Evolutionary conservation across 2,329 filamentous ascomycete genomes (phyloP).

Genomic region (Beauveria sp.): DNA sequence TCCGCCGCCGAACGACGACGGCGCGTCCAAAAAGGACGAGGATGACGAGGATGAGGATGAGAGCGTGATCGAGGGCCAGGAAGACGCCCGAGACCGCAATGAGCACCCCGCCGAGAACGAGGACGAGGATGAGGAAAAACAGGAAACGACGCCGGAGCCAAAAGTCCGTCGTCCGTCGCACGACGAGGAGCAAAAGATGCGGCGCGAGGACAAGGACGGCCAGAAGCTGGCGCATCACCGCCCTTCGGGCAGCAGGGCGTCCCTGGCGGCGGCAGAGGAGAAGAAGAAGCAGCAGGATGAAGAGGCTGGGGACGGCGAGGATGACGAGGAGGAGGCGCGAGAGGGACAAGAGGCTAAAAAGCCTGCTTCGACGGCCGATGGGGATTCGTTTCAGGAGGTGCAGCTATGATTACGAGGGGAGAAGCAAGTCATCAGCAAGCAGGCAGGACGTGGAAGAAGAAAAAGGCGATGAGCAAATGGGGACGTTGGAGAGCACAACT

Average conservation of each 20-base stretch:
- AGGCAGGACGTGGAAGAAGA: background rate
- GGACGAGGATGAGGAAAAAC: slow-evolving; percentile 17
- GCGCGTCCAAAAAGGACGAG: slow-evolving; percentile 12
- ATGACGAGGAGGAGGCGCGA: slow-evolving; percentile 23
- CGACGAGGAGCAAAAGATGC: slow-evolving; percentile 48
- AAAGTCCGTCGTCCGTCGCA: slow-evolving; percentile 22
- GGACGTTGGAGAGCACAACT: background rate
- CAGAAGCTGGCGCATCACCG: slow-evolving; percentile 43
- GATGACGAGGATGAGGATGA: slow-evolving; percentile 14
- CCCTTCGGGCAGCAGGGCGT: slow-evolving; percentile 23
- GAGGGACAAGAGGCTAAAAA: slow-evolving; percentile 27
- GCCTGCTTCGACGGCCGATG: slow-evolving; percentile 43
- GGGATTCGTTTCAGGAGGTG: slow-evolving; percentile 57
- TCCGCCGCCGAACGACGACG: slow-evolving; percentile 7
- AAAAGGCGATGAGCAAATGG: background rate
- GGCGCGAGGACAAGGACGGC: slow-evolving; percentile 46
- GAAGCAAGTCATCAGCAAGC: background rate
- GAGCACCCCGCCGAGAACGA: slow-evolving; percentile 20
- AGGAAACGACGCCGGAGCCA: slow-evolving; percentile 30
- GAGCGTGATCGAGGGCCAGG: slow-evolving; percentile 16
- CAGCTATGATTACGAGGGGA: slow-evolving; percentile 36
- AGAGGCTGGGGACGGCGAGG: slow-evolving; percentile 17
- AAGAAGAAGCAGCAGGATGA: slow-evolving; percentile 25
- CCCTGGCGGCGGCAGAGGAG: slow-evolving; percentile 17
- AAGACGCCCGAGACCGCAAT: slow-evolving; percentile 16